These are phyloP conservation scores for Aureobasidium lini DNA, from an alignment of 2,329 filamentous ascomycete species.

Conservation along the genomic window DNA sequence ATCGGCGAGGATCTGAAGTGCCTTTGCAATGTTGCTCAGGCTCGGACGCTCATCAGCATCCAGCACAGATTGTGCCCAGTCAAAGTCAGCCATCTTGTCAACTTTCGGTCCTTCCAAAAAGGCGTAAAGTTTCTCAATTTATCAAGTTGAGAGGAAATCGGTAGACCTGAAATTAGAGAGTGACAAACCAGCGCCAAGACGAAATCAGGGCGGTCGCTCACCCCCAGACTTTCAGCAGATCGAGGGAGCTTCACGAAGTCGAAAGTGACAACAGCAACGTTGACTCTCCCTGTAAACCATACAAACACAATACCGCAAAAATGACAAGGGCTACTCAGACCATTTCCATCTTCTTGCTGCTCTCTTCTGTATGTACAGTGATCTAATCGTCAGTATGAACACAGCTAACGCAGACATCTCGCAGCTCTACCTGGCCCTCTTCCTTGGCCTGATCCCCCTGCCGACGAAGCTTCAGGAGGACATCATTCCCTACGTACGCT, in stretches of 20 bases:
- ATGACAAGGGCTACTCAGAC: conserved; percentile 97
- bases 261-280: background rate
- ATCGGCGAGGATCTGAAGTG: conserved; percentile 6
- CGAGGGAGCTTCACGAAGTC: background rate
- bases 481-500: conserved; percentile 78
- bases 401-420: conserved; percentile 20
- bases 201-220: background rate
- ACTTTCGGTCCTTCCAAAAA: background rate
- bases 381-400: conserved; percentile 16
- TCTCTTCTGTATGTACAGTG: conserved; percentile 65
- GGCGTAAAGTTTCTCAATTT: background rate
- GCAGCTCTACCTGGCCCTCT: conserved; percentile 83
- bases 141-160: background rate
- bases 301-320: conserved; percentile 27
- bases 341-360: conserved; percentile 76
- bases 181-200: conserved; percentile 9
- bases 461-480: conserved; percentile 71
- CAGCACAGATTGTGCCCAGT: conserved; percentile 2
- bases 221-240: conserved; percentile 10
- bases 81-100: background rate
- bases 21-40: background rate
- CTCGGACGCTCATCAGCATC: conserved; percentile 5
- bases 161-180: background rate
- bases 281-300: background rate
- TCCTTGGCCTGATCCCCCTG: conserved; percentile 74